Evolutionary conservation across 805 yeast genomes (phyloP).

Genomic region (Metschnikowia gelsemii): DNA sequence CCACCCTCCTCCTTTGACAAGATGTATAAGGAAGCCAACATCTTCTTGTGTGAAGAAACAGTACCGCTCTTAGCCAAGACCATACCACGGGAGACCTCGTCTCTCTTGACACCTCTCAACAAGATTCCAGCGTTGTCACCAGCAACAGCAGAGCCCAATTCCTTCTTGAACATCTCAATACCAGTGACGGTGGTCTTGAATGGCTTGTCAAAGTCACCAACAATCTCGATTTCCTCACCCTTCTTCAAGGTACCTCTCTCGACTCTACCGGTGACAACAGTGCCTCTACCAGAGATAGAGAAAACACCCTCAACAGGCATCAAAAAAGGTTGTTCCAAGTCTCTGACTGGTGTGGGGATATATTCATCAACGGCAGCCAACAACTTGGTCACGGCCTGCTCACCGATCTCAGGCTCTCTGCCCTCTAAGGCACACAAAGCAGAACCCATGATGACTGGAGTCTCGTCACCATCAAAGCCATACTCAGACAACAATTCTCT

Average conservation of each 20-base stretch:
- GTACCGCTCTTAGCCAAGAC: slow-evolving; percentile 90
- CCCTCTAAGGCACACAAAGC: slow-evolving; percentile 95
- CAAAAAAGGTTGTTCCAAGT: slow-evolving; percentile 92
- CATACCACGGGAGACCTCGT: slow-evolving; percentile 96
- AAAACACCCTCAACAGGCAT: slow-evolving; percentile 97
- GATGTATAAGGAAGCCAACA: slow-evolving; percentile 90
- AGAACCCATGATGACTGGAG: slow-evolving; percentile 98
- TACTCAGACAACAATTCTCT: slow-evolving; percentile 87
- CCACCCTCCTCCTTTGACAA: slow-evolving; percentile 98
- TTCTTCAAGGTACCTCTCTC: slow-evolving; percentile 97
- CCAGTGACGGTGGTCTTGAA: slow-evolving; percentile 95
- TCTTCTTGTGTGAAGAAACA: slow-evolving; percentile 88
- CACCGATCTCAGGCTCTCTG: slow-evolving; percentile 87
- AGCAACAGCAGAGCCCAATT: slow-evolving; percentile 94
- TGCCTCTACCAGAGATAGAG: slow-evolving; percentile 99
- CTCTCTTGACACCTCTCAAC: slow-evolving; percentile 98
- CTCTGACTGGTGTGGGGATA: slow-evolving; percentile 96
- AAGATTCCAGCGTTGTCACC: slow-evolving; percentile 99
- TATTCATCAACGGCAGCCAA: slow-evolving; percentile 90
- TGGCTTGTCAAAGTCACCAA: slow-evolving; percentile 84
- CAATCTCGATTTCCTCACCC: slow-evolving; percentile 98
- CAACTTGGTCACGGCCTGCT: slow-evolving; percentile 74
- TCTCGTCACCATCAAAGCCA: slow-evolving; percentile 97
- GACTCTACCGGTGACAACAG: slow-evolving; percentile 98
- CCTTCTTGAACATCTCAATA: slow-evolving; percentile 99